Evolutionary conservation across 2,329 filamentous ascomycete species (phyloP).

Genomic region (Dryadomyces sulphureus): DNA sequence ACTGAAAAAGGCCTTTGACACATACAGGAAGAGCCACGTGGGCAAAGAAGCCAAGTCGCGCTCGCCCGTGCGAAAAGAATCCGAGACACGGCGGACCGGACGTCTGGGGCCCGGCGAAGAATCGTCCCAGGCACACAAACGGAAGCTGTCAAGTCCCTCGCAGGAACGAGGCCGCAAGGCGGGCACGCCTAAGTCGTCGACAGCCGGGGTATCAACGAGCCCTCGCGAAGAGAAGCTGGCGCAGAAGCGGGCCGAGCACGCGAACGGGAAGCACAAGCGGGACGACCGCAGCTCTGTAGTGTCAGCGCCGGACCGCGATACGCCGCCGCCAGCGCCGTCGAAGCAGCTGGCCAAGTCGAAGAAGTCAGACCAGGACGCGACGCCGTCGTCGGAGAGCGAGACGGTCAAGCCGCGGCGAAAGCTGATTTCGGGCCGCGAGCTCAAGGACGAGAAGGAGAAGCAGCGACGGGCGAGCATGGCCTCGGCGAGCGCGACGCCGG

Average conservation of each 20-base stretch:
- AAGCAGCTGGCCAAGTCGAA: constrained; percentile 35
- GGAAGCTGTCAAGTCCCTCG: constrained; percentile 32
- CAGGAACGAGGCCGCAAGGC: constrained; percentile 29
- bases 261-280: constrained; percentile 4
- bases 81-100: constrained; percentile 26
- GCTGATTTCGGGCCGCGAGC: constrained; percentile 46
- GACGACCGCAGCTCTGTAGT: constrained; percentile 28
- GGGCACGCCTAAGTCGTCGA: constrained; percentile 13
- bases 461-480: constrained; percentile 43
- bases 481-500: constrained; percentile 29
- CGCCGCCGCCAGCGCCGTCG: constrained; percentile 30
- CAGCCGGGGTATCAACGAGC: constrained; percentile 19
- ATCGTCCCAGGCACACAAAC: constrained; percentile 23
- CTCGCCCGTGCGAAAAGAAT: constrained; percentile 29
- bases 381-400: constrained; percentile 42
- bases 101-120: constrained; percentile 32
- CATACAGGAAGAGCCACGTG: constrained; percentile 35
- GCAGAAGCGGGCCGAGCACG: not conserved
- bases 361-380: constrained; percentile 37
- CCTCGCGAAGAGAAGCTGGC: constrained; percentile 30
- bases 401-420: constrained; percentile 45
- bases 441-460: constrained; percentile 38
- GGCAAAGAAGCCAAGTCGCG: constrained; percentile 32
- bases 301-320: constrained; percentile 36
- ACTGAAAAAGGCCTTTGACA: constrained; percentile 61